These are phyloP conservation scores for Tylopilus felleus DNA, from an alignment of 768 basidiomycete genomes.

Conservation along the genomic window DNA sequence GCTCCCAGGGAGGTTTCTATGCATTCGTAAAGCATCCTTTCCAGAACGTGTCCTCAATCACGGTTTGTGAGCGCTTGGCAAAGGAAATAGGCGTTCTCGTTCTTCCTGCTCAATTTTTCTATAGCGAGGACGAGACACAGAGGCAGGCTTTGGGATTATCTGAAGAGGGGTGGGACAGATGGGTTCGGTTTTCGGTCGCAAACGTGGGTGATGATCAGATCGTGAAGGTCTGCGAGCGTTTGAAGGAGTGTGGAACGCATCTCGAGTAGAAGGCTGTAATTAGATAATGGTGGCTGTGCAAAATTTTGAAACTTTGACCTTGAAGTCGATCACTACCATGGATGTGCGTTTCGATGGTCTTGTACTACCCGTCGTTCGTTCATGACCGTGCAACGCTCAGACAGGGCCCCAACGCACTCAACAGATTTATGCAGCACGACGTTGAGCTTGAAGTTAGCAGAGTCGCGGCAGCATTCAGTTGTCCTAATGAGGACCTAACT, in stretches of 20 bases:
- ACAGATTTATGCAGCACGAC: slow-evolving; percentile 79
- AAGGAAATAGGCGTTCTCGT: slow-evolving; percentile 59
- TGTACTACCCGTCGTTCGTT: not conserved
- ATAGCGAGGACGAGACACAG: slow-evolving; percentile 15
- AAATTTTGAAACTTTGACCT: no score
- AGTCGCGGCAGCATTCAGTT: no score
- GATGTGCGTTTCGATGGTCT: slow-evolving; percentile 12
- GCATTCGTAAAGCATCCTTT: slow-evolving; percentile 76
- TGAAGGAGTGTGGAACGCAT: slow-evolving; percentile 36
- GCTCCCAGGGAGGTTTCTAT: slow-evolving; percentile 69
- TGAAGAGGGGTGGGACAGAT: slow-evolving; percentile 47
- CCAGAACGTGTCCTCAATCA: slow-evolving; percentile 39
- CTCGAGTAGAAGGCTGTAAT: slow-evolving; percentile 40
- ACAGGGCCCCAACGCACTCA: slow-evolving; percentile 71
- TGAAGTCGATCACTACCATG: no score
- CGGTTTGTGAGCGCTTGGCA: slow-evolving; percentile 60
- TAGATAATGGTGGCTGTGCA: not conserved
- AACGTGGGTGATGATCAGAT: slow-evolving; percentile 70
- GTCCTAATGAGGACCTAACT: no score
- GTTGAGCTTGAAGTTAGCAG: no score
- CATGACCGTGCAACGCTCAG: slow-evolving; percentile 39
- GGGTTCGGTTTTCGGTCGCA: slow-evolving; percentile 79
- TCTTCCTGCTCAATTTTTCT: slow-evolving; percentile 67
- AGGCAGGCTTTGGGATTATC: slow-evolving; percentile 21
- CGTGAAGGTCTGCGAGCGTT: slow-evolving; percentile 47